A percentile compares a stretch with the other conserved stretches of the same genome.
These are phyloP conservation scores for Ustilago shanxiensis DNA, from an alignment of 1,284 basidiomycete species.

Conservation along the genomic window DNA sequence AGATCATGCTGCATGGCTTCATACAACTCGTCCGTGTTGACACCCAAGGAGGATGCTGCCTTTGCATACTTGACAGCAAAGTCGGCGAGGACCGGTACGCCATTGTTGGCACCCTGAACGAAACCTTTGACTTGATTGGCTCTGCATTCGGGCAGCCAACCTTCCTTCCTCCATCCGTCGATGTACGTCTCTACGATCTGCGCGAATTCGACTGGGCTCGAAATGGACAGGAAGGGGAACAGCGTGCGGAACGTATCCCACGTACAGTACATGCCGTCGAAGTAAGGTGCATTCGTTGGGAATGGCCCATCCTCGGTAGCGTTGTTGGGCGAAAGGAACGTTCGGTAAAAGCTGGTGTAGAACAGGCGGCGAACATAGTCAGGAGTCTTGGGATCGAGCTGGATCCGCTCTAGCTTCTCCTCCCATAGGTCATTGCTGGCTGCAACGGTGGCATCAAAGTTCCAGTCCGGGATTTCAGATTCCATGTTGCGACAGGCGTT, in stretches of 20 bases:
- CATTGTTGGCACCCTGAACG: conserved; percentile 56
- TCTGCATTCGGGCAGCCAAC: conserved; percentile 62
- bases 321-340: conserved; percentile 65
- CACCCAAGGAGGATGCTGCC: conserved; percentile 36
- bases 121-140: conserved; percentile 60
- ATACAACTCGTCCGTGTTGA: conserved; percentile 57
- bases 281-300: conserved; percentile 47
- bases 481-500: conserved; percentile 63
- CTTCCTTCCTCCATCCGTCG: conserved; percentile 61
- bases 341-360: conserved; percentile 63
- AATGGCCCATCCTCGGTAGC: conserved; percentile 50
- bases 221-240: conserved; percentile 60
- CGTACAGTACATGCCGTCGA: conserved; percentile 60
- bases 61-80: conserved; percentile 61
- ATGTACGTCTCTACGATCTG: conserved; percentile 63
- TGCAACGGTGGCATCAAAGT: conserved; percentile 50
- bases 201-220: conserved; percentile 54
- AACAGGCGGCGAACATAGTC: conserved; percentile 53
- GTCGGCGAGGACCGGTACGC: conserved; percentile 57
- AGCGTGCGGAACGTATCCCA: conserved; percentile 59
- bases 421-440: conserved; percentile 55
- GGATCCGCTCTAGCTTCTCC: conserved; percentile 58
- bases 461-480: conserved; percentile 49
- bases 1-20: conserved; percentile 57
- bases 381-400: conserved; percentile 52